A percentile compares a stretch with the other conserved stretches of the same genome.
Conservation (phyloP, 2,329 filamentous ascomycete species). For the Exophiala oligosperma region DNA sequence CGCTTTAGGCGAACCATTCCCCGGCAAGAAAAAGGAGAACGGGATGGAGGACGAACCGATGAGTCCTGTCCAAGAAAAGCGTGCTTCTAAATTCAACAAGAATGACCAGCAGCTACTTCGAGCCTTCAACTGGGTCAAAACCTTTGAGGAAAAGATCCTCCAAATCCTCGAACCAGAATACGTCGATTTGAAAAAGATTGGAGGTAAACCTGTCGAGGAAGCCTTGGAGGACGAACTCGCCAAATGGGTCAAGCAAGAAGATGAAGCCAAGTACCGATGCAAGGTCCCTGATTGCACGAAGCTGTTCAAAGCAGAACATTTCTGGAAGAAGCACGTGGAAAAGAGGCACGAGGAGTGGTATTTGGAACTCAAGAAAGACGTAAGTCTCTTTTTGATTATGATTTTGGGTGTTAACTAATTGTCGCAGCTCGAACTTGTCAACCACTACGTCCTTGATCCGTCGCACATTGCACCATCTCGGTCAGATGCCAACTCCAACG, state of each 20-base stretch:
- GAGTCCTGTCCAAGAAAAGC: slow-evolving; percentile 64
- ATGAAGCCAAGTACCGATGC: slow-evolving; percentile 95
- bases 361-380: slow-evolving; percentile 76
- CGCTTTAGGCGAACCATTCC: slow-evolving; percentile 78
- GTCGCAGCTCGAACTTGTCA: slow-evolving; percentile 78
- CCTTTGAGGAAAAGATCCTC: slow-evolving; percentile 93
- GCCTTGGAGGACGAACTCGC: slow-evolving; percentile 80
- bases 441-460: slow-evolving; percentile 90
- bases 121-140: slow-evolving; percentile 98
- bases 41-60: slow-evolving; percentile 64
- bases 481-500: slow-evolving; percentile 92
- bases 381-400: slow-evolving; percentile 48
- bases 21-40: slow-evolving; percentile 73
- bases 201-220: slow-evolving; percentile 82
- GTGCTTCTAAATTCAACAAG: slow-evolving; percentile 71
- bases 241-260: slow-evolving; percentile 94
- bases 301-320: slow-evolving; percentile 93
- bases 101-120: slow-evolving; percentile 88
- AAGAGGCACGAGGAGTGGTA: slow-evolving; percentile 92
- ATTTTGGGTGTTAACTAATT: slow-evolving; percentile 35
- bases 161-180: slow-evolving; percentile 89
- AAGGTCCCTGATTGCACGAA: slow-evolving; percentile 95
- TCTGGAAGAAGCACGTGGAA: slow-evolving; percentile 97
- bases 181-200: slow-evolving; percentile 84
- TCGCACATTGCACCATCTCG: slow-evolving; percentile 91